Percentiles rank a stretch among this genome's conserved stretches.
phyloP scores from a whole-genome alignment of 495 filamentous ascomycete species.

The Lepidopterella palustris region DNA sequence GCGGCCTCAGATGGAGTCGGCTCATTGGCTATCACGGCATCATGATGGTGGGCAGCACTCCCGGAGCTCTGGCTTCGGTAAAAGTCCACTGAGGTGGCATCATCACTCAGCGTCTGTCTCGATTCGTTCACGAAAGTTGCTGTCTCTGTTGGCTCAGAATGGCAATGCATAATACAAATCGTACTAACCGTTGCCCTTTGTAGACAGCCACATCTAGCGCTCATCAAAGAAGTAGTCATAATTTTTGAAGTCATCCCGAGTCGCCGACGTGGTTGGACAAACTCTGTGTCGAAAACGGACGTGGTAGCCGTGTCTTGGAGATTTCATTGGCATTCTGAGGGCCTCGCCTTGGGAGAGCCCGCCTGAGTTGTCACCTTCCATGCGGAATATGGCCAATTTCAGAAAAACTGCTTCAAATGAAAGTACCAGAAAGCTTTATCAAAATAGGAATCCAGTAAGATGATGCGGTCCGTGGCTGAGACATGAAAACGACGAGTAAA shows the following conservation, averaged over 20 bases:
- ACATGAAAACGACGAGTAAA: constrained; percentile 33
- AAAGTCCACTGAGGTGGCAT: not conserved
- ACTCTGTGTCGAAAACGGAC: not conserved
- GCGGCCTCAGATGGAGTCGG: not conserved
- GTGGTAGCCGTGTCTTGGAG: not conserved
- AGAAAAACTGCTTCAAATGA: not conserved
- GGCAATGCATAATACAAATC: not conserved
- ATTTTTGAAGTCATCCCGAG: not conserved
- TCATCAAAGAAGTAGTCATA: not conserved
- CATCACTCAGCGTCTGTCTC: not conserved
- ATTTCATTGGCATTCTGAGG: not conserved
- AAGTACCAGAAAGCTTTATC: too few species aligned
- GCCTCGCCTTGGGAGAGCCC: constrained; percentile 37
- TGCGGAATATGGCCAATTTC: not conserved
- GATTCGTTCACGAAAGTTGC: not conserved
- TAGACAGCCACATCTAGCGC: not conserved
- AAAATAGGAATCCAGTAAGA: too few species aligned
- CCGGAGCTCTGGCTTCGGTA: not conserved
- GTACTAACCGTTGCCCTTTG: not conserved
- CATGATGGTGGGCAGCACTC: not conserved
- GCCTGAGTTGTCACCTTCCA: constrained; percentile 7
- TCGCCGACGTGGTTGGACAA: not conserved
- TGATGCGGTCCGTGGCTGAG: not conserved
- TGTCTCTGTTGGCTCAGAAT: not conserved
- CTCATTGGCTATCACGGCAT: not conserved